Evolutionary conservation across 495 filamentous ascomycete species (phyloP), one percentile per base, ranked within the genome.

Genomic region (Rhypophila decipiens): DNA sequence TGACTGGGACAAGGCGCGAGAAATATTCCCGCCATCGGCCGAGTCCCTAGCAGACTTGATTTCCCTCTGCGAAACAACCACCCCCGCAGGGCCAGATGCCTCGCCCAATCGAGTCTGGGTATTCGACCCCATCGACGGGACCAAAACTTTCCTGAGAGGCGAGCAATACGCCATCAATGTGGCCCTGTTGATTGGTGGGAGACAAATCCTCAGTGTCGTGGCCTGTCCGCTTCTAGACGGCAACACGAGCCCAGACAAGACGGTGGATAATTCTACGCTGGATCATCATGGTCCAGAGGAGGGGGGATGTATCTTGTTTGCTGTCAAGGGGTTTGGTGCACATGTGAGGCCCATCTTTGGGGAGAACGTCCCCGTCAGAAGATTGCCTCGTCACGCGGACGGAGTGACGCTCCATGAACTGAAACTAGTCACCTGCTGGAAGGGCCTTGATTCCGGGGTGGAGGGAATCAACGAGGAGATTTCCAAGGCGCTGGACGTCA

Each of bases 101-200:
- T n/a, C n/a, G n/a, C n/a, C n/a, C n/a, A 38, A 44, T 13, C 59
- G 75, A 3, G 66, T 75, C 1, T 87, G 83, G 83, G 77, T 84
- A 3, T 73, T 87, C 27, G 84, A 87, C 56, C 84, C 84, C 0
- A 83, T 87, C 38, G 84, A 87, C 49, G 84, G 84, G 20, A 87
- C 84, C 0, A 76, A 75, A 31, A 82, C 79, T 2, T 87, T 82
- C 44, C 73, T 87, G 12, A 61, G 62, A 7, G 75, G 76, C 29
- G 66, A 82, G 54, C 80, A 85, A 51, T 87, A 85, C 47, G 72
- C 67, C 22, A 69, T 75, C 46, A 75, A 75, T 42, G 55, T 73
- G 4, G 70, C 69, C 17, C 64, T 74, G 4, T 37, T 75, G 2
- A 52, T 61, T 19, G 63, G 48, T 3, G 62, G 64, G 15, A 52